phyloP scores from a whole-genome alignment of 1,284 basidiomycete genomes.

The Cutaneotrichosporon spelunceum region DNA sequence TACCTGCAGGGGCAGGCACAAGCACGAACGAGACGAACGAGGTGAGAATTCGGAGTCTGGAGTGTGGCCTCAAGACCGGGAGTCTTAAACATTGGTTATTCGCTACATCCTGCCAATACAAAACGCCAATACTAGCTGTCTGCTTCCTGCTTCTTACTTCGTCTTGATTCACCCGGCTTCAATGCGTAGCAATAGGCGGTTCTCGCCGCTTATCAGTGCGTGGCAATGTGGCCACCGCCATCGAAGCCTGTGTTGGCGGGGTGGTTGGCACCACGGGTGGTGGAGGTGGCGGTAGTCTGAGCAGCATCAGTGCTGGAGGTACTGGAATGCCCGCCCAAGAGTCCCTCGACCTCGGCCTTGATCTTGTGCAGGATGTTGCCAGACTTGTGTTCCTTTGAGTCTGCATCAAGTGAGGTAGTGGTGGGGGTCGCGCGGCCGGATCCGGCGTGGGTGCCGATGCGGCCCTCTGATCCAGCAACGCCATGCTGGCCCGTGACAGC shows the following conservation, averaged over 20 bases:
- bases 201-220: no score
- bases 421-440: background rate
- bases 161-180: background rate
- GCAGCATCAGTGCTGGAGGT: background rate
- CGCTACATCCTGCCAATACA: background rate
- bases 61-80: background rate
- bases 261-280: background rate
- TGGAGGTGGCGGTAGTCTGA: no score
- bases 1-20: no score
- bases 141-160: background rate
- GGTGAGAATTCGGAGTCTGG: no score
- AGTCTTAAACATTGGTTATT: background rate
- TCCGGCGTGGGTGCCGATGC: background rate
- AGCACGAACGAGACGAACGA: no score
- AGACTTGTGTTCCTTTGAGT: background rate
- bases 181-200: no score
- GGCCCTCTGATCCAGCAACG: background rate
- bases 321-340: background rate
- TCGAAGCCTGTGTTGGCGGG: background rate
- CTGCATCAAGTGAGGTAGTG: no score
- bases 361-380: background rate
- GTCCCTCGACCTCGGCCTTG: background rate
- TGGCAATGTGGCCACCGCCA: no score
- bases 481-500: background rate
- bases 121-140: background rate